Percentiles rank a stretch among this genome's conserved stretches.
These are phyloP conservation scores for Trametes elegans DNA, from an alignment of 768 basidiomycete genomes.

Conservation along the genomic window DNA sequence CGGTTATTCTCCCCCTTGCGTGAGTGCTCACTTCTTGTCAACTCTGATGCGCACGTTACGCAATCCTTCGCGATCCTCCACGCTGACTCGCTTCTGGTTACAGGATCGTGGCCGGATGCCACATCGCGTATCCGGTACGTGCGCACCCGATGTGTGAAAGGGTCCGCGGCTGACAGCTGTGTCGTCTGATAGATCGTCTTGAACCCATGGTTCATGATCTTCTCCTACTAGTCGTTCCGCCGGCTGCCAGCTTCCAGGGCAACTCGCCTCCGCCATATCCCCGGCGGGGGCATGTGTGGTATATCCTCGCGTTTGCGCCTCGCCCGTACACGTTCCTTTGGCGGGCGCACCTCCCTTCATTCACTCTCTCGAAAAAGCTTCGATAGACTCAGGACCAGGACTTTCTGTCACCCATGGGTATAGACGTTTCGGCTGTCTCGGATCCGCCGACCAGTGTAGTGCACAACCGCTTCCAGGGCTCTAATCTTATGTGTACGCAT, in stretches of 20 bases:
- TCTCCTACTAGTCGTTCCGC: constrained; percentile 45
- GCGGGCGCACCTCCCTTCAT: background rate
- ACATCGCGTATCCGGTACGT: constrained; percentile 76
- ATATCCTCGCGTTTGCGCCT: background rate
- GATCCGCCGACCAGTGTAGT: background rate
- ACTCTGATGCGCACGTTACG: background rate
- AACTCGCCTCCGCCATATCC: background rate
- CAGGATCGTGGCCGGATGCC: constrained; percentile 61
- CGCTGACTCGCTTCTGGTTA: background rate
- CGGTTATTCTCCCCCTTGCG: constrained; percentile 72
- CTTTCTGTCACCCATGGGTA: background rate
- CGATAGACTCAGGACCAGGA: background rate
- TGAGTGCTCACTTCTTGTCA: constrained; percentile 36
- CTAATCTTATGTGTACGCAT: background rate
- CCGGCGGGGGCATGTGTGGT: background rate
- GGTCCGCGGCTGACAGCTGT: background rate
- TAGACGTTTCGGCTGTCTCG: background rate
- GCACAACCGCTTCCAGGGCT: background rate
- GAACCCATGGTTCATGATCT: constrained; percentile 88
- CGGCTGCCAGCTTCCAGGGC: background rate
- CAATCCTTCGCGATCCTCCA: too few species aligned
- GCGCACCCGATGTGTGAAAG: background rate
- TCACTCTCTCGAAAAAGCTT: constrained; percentile 1
- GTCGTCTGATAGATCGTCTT: constrained; percentile 59
- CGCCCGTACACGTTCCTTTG: background rate